Conservation (phyloP, 768 basidiomycete genomes). For the Chalciporus pseudorubinellus region DNA sequence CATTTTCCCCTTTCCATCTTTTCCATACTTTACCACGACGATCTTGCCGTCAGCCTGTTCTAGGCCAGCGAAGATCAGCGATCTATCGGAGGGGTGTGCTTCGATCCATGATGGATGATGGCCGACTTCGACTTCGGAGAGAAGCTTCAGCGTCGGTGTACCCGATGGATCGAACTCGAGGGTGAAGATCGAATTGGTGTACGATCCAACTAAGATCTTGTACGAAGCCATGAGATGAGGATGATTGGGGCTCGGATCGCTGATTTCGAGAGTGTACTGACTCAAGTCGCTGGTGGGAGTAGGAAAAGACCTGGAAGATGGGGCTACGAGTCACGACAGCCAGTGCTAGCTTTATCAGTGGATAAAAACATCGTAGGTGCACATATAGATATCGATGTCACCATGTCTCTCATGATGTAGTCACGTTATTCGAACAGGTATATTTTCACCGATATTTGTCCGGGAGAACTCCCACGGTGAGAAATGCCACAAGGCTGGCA, state of each 20-base stretch:
- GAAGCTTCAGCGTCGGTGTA: slow-evolving; percentile 50
- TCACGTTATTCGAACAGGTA: too few species aligned
- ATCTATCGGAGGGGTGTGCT: slow-evolving; percentile 51
- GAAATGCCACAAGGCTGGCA: too few species aligned
- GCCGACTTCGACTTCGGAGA: slow-evolving; percentile 49
- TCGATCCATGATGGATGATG: slow-evolving; percentile 78
- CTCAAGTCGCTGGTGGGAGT: background rate
- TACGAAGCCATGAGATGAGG: slow-evolving; percentile 13
- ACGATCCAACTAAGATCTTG: slow-evolving; percentile 62
- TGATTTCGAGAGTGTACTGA: background rate
- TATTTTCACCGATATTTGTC: background rate
- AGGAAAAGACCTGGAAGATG: too few species aligned
- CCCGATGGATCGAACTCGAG: slow-evolving; percentile 59
- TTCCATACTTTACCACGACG: slow-evolving; percentile 55
- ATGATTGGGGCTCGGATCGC: background rate
- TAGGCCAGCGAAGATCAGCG: slow-evolving; percentile 62
- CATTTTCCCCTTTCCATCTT: slow-evolving; percentile 45
- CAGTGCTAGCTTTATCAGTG: too few species aligned
- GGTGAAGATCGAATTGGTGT: slow-evolving; percentile 60
- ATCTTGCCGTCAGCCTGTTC: slow-evolving; percentile 68
- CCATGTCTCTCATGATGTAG: too few species aligned
- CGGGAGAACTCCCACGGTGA: too few species aligned
- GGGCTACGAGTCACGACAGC: too few species aligned
- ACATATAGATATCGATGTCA: too few species aligned
- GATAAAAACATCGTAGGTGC: too few species aligned